Conservation (phyloP, 768 basidiomycete species). For the Suillus tomentosus region DNA sequence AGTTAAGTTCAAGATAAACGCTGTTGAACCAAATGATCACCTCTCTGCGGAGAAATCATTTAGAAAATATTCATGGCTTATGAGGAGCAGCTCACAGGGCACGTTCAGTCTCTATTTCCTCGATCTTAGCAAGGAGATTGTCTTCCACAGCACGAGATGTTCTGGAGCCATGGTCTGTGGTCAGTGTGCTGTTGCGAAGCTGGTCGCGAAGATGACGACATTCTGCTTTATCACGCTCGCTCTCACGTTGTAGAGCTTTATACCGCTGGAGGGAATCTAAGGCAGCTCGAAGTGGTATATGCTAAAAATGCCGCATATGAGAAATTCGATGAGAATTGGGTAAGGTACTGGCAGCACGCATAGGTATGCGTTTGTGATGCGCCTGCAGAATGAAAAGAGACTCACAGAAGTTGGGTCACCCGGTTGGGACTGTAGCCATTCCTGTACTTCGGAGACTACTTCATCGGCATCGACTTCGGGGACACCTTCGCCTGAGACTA, state of each 20-base stretch:
- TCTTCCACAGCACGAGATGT: constrained; percentile 39
- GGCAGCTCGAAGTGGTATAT: constrained; percentile 32
- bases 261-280: constrained; percentile 41
- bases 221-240: constrained; percentile 32
- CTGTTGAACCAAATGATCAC: neutral
- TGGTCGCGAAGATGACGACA: constrained; percentile 35
- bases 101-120: constrained; percentile 33
- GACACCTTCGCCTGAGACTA: constrained; percentile 36
- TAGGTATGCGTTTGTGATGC: neutral
- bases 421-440: constrained; percentile 48
- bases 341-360: neutral
- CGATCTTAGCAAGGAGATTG: constrained; percentile 34
- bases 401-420: constrained; percentile 41
- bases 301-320: constrained; percentile 29
- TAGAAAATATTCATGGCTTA: constrained; percentile 1
- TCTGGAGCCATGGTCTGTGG: constrained; percentile 35
- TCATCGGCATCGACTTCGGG: constrained; percentile 36
- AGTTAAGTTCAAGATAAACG: constrained; percentile 15
- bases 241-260: constrained; percentile 39
- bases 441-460: constrained; percentile 48
- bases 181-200: constrained; percentile 30
- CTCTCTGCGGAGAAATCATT: constrained; percentile 5
- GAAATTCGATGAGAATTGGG: constrained; percentile 13
- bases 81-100: constrained; percentile 24
- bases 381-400: constrained; percentile 13